A percentile compares a stretch with the other conserved stretches of the same genome.
These are phyloP conservation scores for Toxicodendron radicans DNA, from an alignment of 345 rosid species.

Conservation along the genomic window DNA sequence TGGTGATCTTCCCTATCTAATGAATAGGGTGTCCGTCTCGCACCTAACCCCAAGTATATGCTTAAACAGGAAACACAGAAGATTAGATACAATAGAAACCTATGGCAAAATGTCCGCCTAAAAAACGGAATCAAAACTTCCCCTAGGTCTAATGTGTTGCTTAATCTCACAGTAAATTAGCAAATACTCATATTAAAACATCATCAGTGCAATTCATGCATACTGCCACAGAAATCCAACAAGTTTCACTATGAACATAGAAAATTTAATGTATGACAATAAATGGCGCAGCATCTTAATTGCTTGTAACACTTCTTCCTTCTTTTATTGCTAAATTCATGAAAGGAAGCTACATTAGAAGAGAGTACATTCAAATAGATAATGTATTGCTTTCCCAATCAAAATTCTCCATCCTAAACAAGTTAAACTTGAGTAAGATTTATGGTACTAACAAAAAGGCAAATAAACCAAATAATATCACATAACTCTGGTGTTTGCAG, in stretches of 20 bases:
- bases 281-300: background rate
- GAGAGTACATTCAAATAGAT: background rate
- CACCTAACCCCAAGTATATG: too few relatives aligned
- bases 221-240: background rate
- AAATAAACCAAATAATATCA: background rate
- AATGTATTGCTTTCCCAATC: background rate
- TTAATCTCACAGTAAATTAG: background rate
- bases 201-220: background rate
- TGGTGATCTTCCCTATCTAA: too few relatives aligned
- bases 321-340: too few relatives aligned
- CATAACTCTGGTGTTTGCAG: background rate
- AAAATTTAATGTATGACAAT: background rate
- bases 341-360: too few relatives aligned
- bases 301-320: background rate
- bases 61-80: too few relatives aligned
- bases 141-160: too few relatives aligned
- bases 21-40: too few relatives aligned
- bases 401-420: background rate
- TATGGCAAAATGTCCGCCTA: too few relatives aligned
- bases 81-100: too few relatives aligned
- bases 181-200: background rate
- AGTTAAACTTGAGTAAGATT: background rate
- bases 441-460: too few relatives aligned
- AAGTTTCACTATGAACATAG: background rate
- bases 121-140: too few relatives aligned